Evolutionary conservation across 495 filamentous ascomycete species (phyloP).

Genomic region (Podospora appendiculata): DNA sequence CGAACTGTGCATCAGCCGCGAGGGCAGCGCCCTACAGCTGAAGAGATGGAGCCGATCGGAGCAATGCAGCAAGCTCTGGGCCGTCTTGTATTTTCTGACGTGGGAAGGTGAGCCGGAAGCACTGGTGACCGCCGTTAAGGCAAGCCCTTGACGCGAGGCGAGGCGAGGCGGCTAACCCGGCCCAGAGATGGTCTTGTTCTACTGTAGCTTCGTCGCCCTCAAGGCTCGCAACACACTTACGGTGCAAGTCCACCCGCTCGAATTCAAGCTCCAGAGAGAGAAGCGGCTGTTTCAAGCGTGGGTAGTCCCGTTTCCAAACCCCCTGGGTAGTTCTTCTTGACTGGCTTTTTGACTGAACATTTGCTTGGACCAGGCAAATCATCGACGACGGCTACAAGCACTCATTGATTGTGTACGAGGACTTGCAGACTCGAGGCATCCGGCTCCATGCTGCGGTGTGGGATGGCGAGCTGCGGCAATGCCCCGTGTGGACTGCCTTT

Average conservation of each 20-base stretch:
- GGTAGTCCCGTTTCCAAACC: slow-evolving; percentile 7
- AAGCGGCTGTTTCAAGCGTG: slow-evolving; percentile 64
- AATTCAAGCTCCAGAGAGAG: slow-evolving; percentile 57
- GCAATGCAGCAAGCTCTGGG: slow-evolving; percentile 40
- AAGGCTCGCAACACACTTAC: slow-evolving; percentile 58
- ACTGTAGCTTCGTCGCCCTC: slow-evolving; percentile 65
- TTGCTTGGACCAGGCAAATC: slow-evolving; percentile 48
- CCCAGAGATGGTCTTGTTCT: slow-evolving; percentile 67
- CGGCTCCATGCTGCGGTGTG: slow-evolving; percentile 44
- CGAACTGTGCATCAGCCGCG: slow-evolving; percentile 40
- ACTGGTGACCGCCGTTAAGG: no score
- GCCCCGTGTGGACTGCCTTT: slow-evolving; percentile 73
- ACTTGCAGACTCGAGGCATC: slow-evolving; percentile 54
- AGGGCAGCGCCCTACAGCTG: slow-evolving; percentile 38
- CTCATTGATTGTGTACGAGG: slow-evolving; percentile 63
- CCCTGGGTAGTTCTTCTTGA: neutral
- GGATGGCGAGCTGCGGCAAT: slow-evolving; percentile 40
- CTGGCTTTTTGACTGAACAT: neutral
- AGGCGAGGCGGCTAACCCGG: slow-evolving; percentile 1
- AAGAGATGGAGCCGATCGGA: slow-evolving; percentile 39
- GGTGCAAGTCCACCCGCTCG: slow-evolving; percentile 41
- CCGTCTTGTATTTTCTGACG: slow-evolving; percentile 43
- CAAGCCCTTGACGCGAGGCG: no score
- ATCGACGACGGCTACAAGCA: slow-evolving; percentile 63
- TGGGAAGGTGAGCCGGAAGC: slow-evolving; percentile 41